These are phyloP conservation scores for Claviceps pazoutovae DNA, from an alignment of 2,329 filamentous ascomycete genomes.

Conservation along the genomic window DNA sequence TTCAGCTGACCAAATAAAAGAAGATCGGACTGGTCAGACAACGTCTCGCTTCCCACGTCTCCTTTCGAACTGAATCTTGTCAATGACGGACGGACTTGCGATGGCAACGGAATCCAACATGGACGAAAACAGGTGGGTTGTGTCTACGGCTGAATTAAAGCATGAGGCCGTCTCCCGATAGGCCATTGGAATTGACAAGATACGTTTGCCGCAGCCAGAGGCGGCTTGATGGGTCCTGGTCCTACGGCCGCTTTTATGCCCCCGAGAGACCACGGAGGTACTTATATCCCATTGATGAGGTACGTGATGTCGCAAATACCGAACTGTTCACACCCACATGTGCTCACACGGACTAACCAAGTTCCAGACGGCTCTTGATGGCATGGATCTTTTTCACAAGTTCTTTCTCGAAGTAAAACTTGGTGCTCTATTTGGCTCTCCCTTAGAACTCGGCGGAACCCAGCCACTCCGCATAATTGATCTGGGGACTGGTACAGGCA, in stretches of 20 bases:
- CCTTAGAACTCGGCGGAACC: constrained; percentile 7
- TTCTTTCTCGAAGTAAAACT: constrained; percentile 54
- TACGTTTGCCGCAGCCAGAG: not conserved
- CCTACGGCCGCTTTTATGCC: constrained; percentile 60
- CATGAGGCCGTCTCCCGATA: not conserved
- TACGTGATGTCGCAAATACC: constrained; percentile 22
- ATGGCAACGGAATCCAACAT: not conserved
- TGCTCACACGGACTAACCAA: not conserved
- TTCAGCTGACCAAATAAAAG: not conserved
- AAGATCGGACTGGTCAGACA: not conserved
- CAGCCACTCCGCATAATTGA: constrained; percentile 36
- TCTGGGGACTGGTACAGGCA: constrained; percentile 75
- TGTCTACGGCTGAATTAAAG: too few species aligned
- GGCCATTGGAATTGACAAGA: not conserved
- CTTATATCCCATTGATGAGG: constrained; percentile 64
- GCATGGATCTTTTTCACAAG: constrained; percentile 72
- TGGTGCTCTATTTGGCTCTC: constrained; percentile 15
- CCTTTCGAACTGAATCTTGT: not conserved
- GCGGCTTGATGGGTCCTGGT: constrained; percentile 21
- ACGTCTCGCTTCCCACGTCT: not conserved
- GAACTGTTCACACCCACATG: not conserved
- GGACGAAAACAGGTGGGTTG: not conserved
- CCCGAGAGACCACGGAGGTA: constrained; percentile 55
- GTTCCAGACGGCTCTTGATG: constrained; percentile 53
- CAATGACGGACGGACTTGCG: not conserved